A percentile compares a stretch with the other conserved stretches of the same genome.
These are phyloP conservation scores for Hymenoscyphus fructigenus DNA, from an alignment of 2,329 filamentous ascomycete genomes.

Conservation along the genomic window DNA sequence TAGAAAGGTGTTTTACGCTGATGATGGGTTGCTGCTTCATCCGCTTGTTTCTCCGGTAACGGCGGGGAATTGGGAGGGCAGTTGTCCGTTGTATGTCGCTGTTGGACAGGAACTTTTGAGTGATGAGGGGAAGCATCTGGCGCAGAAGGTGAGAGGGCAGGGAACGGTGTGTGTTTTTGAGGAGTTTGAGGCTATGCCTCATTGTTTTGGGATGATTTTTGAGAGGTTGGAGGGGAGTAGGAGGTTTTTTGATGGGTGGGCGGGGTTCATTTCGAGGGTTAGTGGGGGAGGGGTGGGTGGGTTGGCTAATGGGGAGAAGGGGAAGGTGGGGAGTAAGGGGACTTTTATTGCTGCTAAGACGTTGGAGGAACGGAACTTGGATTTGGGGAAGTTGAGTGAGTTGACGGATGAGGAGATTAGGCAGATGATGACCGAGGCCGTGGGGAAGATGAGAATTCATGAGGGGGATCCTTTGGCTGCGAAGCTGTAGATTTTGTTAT, in stretches of 20 bases:
- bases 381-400: conserved; percentile 2
- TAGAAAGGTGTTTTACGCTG: conserved; percentile 53
- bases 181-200: conserved; percentile 79
- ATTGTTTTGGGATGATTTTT: conserved; percentile 65
- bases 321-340: not conserved
- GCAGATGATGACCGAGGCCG: conserved; percentile 37
- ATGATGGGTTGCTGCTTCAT: conserved; percentile 57
- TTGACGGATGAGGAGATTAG: conserved; percentile 42
- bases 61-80: conserved; percentile 56
- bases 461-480: not conserved
- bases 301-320: not conserved
- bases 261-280: conserved; percentile 50
- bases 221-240: conserved; percentile 44
- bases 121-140: conserved; percentile 65
- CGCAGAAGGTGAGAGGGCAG: conserved; percentile 52
- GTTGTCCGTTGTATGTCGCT: conserved; percentile 66
- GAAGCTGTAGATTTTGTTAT: not conserved
- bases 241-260: conserved; percentile 56
- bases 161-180: conserved; percentile 63
- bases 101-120: conserved; percentile 70
- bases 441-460: conserved; percentile 18
- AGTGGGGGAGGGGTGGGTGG: not conserved
- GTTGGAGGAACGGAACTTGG: conserved; percentile 1
- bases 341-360: not conserved
- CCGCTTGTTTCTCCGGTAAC: conserved; percentile 67